These are phyloP conservation scores for Fusarium liriodendri DNA, from an alignment of 2,329 filamentous ascomycete genomes.

Conservation along the genomic window DNA sequence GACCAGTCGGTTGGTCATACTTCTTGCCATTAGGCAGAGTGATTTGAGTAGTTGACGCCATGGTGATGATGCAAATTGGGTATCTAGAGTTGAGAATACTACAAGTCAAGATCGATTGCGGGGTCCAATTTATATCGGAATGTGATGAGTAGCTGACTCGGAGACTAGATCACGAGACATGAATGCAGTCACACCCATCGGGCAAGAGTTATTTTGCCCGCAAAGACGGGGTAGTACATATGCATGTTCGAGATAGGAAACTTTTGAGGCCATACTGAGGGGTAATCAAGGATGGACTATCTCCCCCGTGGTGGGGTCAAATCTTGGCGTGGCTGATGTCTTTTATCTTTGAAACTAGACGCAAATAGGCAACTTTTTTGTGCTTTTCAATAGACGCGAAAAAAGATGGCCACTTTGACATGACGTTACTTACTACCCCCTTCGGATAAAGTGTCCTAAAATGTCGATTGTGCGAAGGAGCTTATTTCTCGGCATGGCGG, in stretches of 20 bases:
- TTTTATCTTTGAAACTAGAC: slow-evolving; percentile 8
- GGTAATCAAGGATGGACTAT: background rate
- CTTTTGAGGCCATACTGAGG: slow-evolving; percentile 24
- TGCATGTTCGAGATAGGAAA: slow-evolving; percentile 21
- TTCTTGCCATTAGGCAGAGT: slow-evolving; percentile 43
- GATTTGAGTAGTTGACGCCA: slow-evolving; percentile 33
- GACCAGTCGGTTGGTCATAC: slow-evolving; percentile 52
- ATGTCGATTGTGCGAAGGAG: background rate
- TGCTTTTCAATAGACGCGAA: background rate
- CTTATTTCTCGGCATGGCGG: background rate
- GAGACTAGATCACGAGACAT: background rate
- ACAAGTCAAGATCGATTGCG: background rate
- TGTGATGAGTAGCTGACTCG: background rate
- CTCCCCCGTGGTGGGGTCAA: slow-evolving; percentile 10
- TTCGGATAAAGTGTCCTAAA: background rate
- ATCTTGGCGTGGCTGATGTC: background rate
- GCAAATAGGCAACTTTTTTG: slow-evolving; percentile 33
- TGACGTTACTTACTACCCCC: background rate
- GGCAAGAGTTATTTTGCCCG: background rate
- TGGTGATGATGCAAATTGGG: background rate
- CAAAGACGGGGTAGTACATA: background rate
- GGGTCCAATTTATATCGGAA: background rate
- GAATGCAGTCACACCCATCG: background rate
- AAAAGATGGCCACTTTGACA: background rate
- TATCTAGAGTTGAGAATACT: background rate